Evolutionary conservation across 1,284 basidiomycete genomes (phyloP).

Genomic region (Trichosporon sp.): DNA sequence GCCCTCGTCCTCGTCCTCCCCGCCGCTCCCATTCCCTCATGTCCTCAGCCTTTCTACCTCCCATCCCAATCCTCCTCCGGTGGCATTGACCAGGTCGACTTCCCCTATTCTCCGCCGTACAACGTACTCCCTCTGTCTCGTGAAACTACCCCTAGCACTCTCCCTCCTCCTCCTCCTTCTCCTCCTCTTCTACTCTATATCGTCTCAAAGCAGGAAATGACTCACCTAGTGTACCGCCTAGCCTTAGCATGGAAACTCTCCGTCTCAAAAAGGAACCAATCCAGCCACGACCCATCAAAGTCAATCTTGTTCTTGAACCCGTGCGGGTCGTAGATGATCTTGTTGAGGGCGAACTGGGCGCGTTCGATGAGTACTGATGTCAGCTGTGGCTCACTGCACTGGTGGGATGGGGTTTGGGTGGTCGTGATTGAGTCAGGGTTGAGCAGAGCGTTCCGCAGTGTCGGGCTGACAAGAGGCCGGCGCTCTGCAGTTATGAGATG

Average conservation of each 20-base stretch:
- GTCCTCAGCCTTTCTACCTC: too few relatives aligned
- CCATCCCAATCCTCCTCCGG: too few relatives aligned
- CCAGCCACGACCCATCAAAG: conserved; percentile 82
- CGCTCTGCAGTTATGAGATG: too few relatives aligned
- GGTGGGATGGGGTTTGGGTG: neutral
- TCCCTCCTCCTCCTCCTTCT: too few relatives aligned
- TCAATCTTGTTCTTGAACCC: conserved; percentile 67
- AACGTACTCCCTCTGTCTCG: too few relatives aligned
- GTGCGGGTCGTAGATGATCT: conserved; percentile 76
- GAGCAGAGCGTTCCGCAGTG: too few relatives aligned
- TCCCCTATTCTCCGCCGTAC: too few relatives aligned
- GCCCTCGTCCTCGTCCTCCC: too few relatives aligned
- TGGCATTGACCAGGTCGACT: too few relatives aligned
- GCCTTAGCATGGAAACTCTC: conserved; percentile 94
- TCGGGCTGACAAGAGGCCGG: too few relatives aligned
- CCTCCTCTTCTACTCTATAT: neutral
- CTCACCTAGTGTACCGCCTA: conserved; percentile 78
- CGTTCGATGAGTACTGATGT: conserved; percentile 76
- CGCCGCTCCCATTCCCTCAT: too few relatives aligned
- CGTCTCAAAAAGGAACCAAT: conserved; percentile 94
- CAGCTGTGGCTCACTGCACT: neutral
- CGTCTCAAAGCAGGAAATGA: conserved; percentile 3
- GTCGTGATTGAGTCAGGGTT: neutral
- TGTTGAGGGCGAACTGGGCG: conserved; percentile 92
- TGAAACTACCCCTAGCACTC: too few relatives aligned